These are phyloP conservation scores for Ophiorrhiza pumila DNA, from an alignment of 257 asterid genomes.

Conservation along the genomic window DNA sequence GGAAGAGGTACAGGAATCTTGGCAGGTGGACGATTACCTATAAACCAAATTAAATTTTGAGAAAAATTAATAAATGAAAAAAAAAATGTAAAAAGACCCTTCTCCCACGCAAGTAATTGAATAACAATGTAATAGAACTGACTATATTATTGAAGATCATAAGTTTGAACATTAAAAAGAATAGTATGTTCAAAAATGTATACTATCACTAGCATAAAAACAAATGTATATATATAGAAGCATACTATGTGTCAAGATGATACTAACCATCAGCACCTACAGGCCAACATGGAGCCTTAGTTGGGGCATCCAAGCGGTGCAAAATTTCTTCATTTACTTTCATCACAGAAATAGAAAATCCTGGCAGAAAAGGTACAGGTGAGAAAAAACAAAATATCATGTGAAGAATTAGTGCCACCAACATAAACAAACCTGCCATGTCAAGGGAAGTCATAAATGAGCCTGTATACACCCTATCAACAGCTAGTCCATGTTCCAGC, in stretches of 20 bases:
- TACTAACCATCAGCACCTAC: conserved; percentile 84
- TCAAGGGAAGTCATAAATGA: conserved; percentile 98
- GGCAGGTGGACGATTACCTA: conserved; percentile 89
- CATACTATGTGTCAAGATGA: not conserved
- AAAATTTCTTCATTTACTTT: conserved; percentile 66
- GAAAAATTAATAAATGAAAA: conserved; percentile 11
- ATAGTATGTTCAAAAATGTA: not conserved
- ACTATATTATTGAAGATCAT: not conserved
- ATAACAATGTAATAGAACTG: not conserved
- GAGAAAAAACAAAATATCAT: conserved; percentile 11
- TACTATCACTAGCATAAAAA: not conserved
- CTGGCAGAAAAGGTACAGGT: conserved; percentile 37
- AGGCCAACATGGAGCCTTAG: conserved; percentile 98
- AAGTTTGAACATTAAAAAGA: not conserved
- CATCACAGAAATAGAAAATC: conserved; percentile 94
- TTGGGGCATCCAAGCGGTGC: conserved; percentile 82
- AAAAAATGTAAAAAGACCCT: not conserved
- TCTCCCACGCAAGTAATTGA: not conserved
- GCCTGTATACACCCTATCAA: conserved; percentile 95
- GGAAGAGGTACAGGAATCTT: conserved; percentile 95
- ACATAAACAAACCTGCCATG: conserved; percentile 71
- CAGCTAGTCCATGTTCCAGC: conserved; percentile 95
- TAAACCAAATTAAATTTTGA: conserved; percentile 23
- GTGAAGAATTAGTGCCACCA: not conserved
- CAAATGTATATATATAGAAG: not conserved